Conservation (phyloP, 139 green algal species). For the Penium margaritaceum region DNA sequence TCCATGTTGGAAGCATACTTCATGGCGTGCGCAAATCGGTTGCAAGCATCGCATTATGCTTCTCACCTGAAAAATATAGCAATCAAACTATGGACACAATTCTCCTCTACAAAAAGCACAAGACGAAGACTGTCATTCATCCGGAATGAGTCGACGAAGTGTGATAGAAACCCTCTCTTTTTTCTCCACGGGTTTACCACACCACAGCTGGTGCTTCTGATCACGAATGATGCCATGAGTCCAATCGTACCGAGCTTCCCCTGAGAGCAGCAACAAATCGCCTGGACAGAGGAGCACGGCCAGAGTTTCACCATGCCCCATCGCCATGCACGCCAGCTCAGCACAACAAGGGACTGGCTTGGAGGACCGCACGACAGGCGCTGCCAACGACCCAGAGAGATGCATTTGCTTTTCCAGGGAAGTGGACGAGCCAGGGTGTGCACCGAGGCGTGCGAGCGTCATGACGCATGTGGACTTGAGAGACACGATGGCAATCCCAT, state of each 20-base stretch:
- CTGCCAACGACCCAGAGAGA: not conserved
- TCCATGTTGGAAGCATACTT: too few species aligned
- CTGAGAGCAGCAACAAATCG: conserved; percentile 18
- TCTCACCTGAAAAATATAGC: too few species aligned
- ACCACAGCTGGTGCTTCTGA: conserved; percentile 14
- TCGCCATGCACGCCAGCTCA: too few species aligned
- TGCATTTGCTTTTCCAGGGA: not conserved
- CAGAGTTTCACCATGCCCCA: not conserved
- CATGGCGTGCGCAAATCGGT: too few species aligned
- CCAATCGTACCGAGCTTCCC: conserved; percentile 22
- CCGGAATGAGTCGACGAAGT: not conserved
- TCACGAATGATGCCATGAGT: conserved; percentile 26
- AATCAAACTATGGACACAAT: too few species aligned
- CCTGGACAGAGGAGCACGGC: conserved; percentile 12
- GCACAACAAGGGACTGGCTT: too few species aligned
- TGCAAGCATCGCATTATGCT: too few species aligned
- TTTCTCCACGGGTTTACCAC: not conserved
- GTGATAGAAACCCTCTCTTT: conserved; percentile 10
- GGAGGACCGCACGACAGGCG: too few species aligned
- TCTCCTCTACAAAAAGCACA: too few species aligned
- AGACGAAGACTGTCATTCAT: too few species aligned
- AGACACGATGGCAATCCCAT: conserved; percentile 39
- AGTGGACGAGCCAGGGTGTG: not conserved
- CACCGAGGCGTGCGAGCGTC: conserved; percentile 4
- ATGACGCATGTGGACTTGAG: conserved; percentile 22